Evolutionary conservation across 257 asterid genomes (phyloP), one percentile per base, ranked within the genome.

Genomic region (Capsicum rhomboideum): DNA sequence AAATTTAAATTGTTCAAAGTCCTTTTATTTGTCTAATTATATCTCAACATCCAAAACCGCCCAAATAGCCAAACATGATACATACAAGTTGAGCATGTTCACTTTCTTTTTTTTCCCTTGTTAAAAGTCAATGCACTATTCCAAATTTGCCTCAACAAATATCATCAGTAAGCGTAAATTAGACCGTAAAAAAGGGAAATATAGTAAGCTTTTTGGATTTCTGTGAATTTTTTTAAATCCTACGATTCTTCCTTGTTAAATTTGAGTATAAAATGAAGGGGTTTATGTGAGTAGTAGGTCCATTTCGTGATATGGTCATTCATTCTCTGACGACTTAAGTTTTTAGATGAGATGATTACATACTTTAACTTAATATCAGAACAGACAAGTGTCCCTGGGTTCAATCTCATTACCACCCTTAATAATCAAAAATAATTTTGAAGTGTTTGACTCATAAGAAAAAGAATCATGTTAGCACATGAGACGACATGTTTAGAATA

Each of bases 51-150:
- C 74, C 21, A 29, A 20, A 40, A 69, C 53, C 54, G 53, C 17
- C 31, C 50, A 67, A n/a, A n/a, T n/a, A n/a, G n/a, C n/a, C n/a
- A n/a, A 67, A 16, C 14, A 67, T 61, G 67, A 59, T 28, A 59
- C 6, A 68, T 18, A 17, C n/a, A 68, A 68, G 26, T 10, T n/a
- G 79, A 40, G 13, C 31, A 71, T 28, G n/a, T 14, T 81, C 71
- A 9, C n/a, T 44, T 79, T 14, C 37, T 58, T 31, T 74, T n/a
- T 79, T 50, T 68, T 67, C n/a, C 74, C 79, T 82, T 53, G 13
- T 83, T 85, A 71, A 88, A 82, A 82, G 88, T 86, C 90, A 84
- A 87, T 87, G 87, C 82, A 46, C 58, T 69, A 69, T 40, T 71
- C 31, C 17, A 20, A 44, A 49, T 75, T 49, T 49, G 61, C 23